Evolutionary conservation across 352 stramenopile species (phyloP).

Genomic region (Proteromonas lacertae): DNA sequence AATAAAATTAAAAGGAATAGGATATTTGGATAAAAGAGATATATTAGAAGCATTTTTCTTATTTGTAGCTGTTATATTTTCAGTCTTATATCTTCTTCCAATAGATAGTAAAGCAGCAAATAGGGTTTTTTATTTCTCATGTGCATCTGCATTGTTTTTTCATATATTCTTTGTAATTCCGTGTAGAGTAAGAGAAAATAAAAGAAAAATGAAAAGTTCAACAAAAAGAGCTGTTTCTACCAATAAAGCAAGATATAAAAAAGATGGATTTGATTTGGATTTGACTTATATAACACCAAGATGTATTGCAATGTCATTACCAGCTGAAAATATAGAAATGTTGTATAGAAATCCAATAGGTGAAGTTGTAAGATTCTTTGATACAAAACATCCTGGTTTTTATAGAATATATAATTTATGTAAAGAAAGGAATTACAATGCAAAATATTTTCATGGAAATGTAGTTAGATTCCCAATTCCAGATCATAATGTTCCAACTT

Average conservation of each 20-base stretch:
- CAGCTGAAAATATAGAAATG: slow-evolving; percentile 25
- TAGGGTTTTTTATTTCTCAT: no score
- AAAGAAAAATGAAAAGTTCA: no score
- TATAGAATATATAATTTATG: slow-evolving; percentile 62
- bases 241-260: slow-evolving; percentile 38
- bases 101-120: no score
- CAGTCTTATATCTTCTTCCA: no score
- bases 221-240: slow-evolving; percentile 34
- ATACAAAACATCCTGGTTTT: slow-evolving; percentile 23
- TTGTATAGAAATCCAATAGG: slow-evolving; percentile 30
- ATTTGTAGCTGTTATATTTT: no score
- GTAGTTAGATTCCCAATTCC: slow-evolving; percentile 8
- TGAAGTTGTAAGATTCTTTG: slow-evolving; percentile 49
- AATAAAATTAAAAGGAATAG: no score
- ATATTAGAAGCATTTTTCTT: no score
- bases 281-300: slow-evolving; percentile 44
- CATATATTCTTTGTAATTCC: no score
- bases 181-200: no score
- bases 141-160: no score
- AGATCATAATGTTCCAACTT: slow-evolving; percentile 9
- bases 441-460: slow-evolving; percentile 5
- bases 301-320: slow-evolving; percentile 48
- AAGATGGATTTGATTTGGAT: slow-evolving; percentile 53
- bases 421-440: slow-evolving; percentile 16
- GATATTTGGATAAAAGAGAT: no score